Evolutionary conservation across 163 green algal species (phyloP).

Genomic region (Trebouxiophyceae sp.): DNA sequence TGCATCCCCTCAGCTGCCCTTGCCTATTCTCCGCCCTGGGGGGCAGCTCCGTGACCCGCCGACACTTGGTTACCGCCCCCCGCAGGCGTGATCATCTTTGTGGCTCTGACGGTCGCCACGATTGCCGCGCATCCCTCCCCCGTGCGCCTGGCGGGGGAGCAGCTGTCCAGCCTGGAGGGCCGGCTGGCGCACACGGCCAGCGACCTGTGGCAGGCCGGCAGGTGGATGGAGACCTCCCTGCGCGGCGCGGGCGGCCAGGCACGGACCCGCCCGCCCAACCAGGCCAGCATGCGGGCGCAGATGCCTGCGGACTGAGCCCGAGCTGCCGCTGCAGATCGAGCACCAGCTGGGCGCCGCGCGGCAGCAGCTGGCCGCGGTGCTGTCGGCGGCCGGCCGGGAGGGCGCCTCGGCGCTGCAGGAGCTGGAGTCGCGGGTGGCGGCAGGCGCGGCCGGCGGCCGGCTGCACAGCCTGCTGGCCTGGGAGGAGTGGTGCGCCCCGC

Average conservation of each 20-base stretch:
- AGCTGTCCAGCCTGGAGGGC: slow-evolving; percentile 16
- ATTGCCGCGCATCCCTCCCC: slow-evolving; percentile 25
- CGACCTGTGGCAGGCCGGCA: slow-evolving; percentile 8
- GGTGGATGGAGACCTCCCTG: background rate
- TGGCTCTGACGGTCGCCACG: slow-evolving; percentile 50
- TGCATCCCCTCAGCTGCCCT: too few species aligned
- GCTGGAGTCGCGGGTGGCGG: slow-evolving; percentile 1
- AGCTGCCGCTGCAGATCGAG: background rate
- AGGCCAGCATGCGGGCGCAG: background rate
- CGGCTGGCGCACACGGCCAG: background rate
- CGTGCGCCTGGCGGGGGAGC: slow-evolving; percentile 11
- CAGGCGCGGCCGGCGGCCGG: background rate
- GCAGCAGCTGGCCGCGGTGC: background rate
- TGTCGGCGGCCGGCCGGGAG: slow-evolving; percentile 3
- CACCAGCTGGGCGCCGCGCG: background rate
- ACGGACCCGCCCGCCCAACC: background rate
- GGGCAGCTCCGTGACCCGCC: too few species aligned
- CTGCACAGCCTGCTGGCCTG: background rate
- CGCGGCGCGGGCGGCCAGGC: background rate
- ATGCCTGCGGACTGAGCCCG: background rate
- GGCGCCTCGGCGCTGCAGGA: background rate
- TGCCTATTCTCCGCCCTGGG: too few species aligned
- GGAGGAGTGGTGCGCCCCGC: background rate
- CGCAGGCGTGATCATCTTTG: slow-evolving; percentile 1
- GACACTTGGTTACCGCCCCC: background rate